Conservation (phyloP, 2,329 filamentous ascomycete species). For the Aspergillus aculeatus region DNA sequence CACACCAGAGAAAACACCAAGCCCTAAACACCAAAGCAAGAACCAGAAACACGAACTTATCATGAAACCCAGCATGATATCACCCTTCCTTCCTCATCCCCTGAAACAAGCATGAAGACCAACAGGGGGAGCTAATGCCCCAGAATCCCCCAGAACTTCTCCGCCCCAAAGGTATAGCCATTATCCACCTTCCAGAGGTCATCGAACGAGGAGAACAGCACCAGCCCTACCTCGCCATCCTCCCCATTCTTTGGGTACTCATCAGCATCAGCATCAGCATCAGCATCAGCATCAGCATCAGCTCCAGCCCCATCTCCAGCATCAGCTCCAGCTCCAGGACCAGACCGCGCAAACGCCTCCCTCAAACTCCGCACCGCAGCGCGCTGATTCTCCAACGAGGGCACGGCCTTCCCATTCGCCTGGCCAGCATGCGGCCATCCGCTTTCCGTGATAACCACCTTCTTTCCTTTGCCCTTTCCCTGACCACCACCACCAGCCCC, state of each 20-base stretch:
- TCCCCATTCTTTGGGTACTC: neutral
- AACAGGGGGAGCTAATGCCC: neutral
- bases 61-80: no score
- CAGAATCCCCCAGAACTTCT: slow-evolving; percentile 72
- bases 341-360: slow-evolving; percentile 49
- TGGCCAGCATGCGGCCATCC: slow-evolving; percentile 76
- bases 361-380: slow-evolving; percentile 66
- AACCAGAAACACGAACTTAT: no score
- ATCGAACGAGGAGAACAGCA: slow-evolving; percentile 79
- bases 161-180: slow-evolving; percentile 64
- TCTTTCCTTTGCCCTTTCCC: slow-evolving; percentile 43
- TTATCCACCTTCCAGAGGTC: slow-evolving; percentile 73
- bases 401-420: slow-evolving; percentile 66
- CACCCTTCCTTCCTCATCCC: neutral
- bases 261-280: no score
- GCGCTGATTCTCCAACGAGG: slow-evolving; percentile 65
- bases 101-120: neutral
- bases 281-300: no score
- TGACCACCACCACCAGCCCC: no score
- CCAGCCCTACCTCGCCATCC: slow-evolving; percentile 43
- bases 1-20: neutral
- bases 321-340: no score
- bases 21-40: neutral
- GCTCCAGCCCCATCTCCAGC: no score
- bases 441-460: slow-evolving; percentile 73